phyloP scores from a whole-genome alignment of 140 eudicot species.

The Bidens hawaiensis region DNA sequence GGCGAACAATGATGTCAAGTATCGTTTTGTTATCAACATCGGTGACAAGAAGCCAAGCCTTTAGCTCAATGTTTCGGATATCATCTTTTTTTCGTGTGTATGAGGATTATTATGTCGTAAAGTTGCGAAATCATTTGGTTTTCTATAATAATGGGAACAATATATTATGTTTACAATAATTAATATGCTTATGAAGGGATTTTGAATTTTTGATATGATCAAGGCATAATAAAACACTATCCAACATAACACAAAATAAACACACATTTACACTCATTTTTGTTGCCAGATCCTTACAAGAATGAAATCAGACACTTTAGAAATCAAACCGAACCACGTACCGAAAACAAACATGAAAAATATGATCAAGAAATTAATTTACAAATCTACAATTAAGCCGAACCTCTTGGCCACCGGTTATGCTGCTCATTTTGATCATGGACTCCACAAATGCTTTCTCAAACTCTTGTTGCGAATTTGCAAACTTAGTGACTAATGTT shows the following conservation, averaged over 20 bases:
- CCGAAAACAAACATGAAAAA: too few species aligned
- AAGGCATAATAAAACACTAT: too few species aligned
- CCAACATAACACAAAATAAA: too few species aligned
- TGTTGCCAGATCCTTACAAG: too few species aligned
- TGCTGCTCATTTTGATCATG: constrained; percentile 88
- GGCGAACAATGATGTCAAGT: constrained; percentile 72
- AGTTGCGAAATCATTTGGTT: not conserved
- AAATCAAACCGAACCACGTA: too few species aligned
- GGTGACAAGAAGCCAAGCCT: constrained; percentile 33
- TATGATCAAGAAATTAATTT: too few species aligned
- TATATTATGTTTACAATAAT: not conserved
- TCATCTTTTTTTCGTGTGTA: not conserved
- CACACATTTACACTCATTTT: too few species aligned
- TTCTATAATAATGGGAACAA: not conserved
- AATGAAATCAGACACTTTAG: too few species aligned
- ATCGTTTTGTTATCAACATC: constrained; percentile 75
- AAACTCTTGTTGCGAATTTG: constrained; percentile 53
- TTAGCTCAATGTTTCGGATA: constrained; percentile 2
- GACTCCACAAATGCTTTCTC: constrained; percentile 68
- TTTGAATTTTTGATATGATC: too few species aligned
- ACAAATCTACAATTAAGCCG: not conserved
- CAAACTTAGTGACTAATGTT: constrained; percentile 52
- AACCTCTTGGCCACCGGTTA: constrained; percentile 16
- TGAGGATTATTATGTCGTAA: not conserved
- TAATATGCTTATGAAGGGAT: not conserved